phyloP scores from a whole-genome alignment of 495 filamentous ascomycete species.

The Aspergillus nanangensis region DNA sequence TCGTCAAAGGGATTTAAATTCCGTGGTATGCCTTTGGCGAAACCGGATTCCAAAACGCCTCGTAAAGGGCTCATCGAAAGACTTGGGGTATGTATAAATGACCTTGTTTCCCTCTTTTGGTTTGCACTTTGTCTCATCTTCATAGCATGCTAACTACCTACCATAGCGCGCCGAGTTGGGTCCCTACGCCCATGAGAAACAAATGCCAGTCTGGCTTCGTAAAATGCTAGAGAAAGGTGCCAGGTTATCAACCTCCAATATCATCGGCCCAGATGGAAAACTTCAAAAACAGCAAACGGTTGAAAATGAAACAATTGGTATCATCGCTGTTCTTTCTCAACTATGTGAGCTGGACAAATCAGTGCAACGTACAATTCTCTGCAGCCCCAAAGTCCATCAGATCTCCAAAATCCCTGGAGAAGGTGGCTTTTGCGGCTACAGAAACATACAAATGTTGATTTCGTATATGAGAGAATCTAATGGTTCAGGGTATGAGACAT shows the following conservation, averaged over 20 bases:
- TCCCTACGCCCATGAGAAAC: constrained; percentile 77
- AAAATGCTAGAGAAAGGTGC: constrained; percentile 62
- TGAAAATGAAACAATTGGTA: constrained; percentile 60
- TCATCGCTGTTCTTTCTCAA: constrained; percentile 70
- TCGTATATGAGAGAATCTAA: constrained; percentile 66
- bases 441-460: constrained; percentile 92
- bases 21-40: not conserved
- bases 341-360: constrained; percentile 63
- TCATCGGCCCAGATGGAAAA: constrained; percentile 47
- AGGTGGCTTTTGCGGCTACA: constrained; percentile 95
- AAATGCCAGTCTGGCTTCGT: constrained; percentile 81
- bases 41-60: not conserved
- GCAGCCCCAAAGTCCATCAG: constrained; percentile 70
- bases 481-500: constrained; percentile 52
- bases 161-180: constrained; percentile 62
- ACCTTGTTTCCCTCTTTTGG: constrained; percentile 5
- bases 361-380: constrained; percentile 70
- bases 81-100: constrained; percentile 34
- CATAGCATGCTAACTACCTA: constrained; percentile 21
- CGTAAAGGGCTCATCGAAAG: constrained; percentile 17
- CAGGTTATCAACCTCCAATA: constrained; percentile 50
- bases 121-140: not conserved
- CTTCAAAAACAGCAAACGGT: constrained; percentile 38
- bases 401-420: constrained; percentile 76
- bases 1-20: not conserved